A percentile compares a stretch with the other conserved stretches of the same genome.
Evolutionary conservation across 2,329 filamentous ascomycete genomes (phyloP).

Genomic region (Fusarium equiseti): DNA sequence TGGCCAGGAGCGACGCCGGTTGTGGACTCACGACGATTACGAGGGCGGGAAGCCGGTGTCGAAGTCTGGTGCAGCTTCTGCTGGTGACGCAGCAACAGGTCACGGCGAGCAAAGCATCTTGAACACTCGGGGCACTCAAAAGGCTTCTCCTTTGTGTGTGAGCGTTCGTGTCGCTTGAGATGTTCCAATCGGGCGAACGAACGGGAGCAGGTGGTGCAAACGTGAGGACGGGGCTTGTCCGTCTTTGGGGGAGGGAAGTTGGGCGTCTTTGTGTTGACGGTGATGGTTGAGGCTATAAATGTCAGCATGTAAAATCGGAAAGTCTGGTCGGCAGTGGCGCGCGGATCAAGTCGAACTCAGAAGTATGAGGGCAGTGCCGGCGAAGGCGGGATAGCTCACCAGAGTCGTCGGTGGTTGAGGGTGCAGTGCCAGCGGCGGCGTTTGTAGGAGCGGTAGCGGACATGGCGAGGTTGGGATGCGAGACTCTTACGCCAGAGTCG

Average conservation of each 20-base stretch:
- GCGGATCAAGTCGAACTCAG: conserved; percentile 40
- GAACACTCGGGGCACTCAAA: conserved; percentile 97
- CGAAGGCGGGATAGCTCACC: conserved; percentile 53
- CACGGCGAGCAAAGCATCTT: conserved; percentile 92
- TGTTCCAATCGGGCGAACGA: conserved; percentile 97
- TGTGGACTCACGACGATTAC: conserved; percentile 90
- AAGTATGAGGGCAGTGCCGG: conserved; percentile 52
- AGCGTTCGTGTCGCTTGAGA: conserved; percentile 95
- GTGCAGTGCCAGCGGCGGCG: conserved; percentile 46
- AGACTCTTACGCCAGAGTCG: conserved; percentile 54
- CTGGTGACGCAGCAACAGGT: conserved; percentile 92
- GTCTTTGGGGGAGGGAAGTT: conserved; percentile 87
- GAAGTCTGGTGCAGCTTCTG: conserved; percentile 98
- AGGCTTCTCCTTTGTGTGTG: conserved; percentile 98
- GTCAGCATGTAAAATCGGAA: conserved; percentile 49
- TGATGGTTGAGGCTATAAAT: conserved; percentile 61
- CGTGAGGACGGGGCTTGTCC: conserved; percentile 95
- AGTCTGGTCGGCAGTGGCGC: conserved; percentile 33
- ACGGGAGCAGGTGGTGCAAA: conserved; percentile 89
- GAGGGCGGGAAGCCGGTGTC: conserved; percentile 85
- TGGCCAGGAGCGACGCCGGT: conserved; percentile 75
- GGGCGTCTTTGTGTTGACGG: conserved; percentile 61
- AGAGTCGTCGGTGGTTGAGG: conserved; percentile 54
- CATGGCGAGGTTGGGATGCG: conserved; percentile 54
- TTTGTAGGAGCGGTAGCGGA: conserved; percentile 52